Evolutionary conservation across 495 filamentous ascomycete genomes (phyloP).

Genomic region (Oleoguttula mirabilis): DNA sequence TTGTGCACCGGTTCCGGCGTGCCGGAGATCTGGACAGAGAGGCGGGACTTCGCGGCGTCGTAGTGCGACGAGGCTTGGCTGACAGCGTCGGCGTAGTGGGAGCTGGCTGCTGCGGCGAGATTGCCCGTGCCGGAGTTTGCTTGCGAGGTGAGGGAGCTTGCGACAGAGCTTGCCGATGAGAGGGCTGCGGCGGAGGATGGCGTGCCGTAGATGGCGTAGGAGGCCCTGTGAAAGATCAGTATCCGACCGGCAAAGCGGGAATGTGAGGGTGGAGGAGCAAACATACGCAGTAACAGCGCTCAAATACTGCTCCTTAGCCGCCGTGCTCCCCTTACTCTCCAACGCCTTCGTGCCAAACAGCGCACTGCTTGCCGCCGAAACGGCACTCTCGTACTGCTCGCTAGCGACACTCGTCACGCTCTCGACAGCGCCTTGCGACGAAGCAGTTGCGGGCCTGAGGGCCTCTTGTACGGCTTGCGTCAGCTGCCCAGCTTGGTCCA

Average conservation of each 20-base stretch:
- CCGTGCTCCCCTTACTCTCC: constrained; percentile 38
- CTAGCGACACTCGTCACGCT: constrained; percentile 38
- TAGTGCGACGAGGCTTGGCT: constrained; percentile 51
- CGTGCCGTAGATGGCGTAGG: constrained; percentile 50
- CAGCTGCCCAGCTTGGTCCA: constrained; percentile 39
- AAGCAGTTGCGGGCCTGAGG: constrained; percentile 27
- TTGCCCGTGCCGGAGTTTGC: constrained; percentile 19
- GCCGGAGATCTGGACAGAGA: constrained; percentile 54
- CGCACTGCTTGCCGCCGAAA: constrained; percentile 45
- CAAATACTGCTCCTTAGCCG: constrained; percentile 45
- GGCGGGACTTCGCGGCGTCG: constrained; percentile 50
- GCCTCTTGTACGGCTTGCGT: constrained; percentile 45
- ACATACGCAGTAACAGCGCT: constrained; percentile 53
- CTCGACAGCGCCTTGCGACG: constrained; percentile 32
- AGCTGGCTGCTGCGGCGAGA: constrained; percentile 38
- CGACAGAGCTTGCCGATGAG: constrained; percentile 13
- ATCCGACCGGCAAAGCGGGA: not conserved
- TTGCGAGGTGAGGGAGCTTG: constrained; percentile 27
- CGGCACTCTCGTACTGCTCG: constrained; percentile 45
- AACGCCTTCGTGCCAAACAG: constrained; percentile 45
- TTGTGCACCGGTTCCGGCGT: constrained; percentile 49
- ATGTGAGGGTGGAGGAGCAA: constrained; percentile 21
- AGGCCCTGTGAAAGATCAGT: constrained; percentile 36
- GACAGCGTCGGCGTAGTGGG: constrained; percentile 50
- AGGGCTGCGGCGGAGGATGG: constrained; percentile 27